Conservation (phyloP, 164 flowering plant species). For the Dillenia suffruticosa region DNA sequence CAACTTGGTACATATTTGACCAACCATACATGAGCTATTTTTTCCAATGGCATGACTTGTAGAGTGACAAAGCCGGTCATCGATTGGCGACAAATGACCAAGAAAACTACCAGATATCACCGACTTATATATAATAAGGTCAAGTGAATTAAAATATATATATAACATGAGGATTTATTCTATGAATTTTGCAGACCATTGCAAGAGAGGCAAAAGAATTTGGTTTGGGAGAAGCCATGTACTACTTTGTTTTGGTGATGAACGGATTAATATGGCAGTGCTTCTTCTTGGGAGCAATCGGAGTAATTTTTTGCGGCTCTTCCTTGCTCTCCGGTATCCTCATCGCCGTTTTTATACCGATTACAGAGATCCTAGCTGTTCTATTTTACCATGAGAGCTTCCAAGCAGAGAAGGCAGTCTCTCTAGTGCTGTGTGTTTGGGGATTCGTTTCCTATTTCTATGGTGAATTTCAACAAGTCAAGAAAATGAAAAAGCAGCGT, state of each 20-base stretch:
- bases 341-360: slow-evolving; percentile 38
- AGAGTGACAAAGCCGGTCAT: too few relatives aligned
- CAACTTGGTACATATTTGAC: too few relatives aligned
- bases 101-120: too few relatives aligned
- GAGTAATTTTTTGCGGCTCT: slow-evolving; percentile 46
- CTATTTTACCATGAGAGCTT: slow-evolving; percentile 43
- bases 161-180: too few relatives aligned
- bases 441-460: slow-evolving; percentile 61
- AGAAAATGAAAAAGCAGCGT: slow-evolving; percentile 10
- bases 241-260: slow-evolving; percentile 35
- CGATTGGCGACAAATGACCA: too few relatives aligned
- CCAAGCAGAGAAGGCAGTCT: slow-evolving; percentile 45
- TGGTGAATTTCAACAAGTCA: slow-evolving; percentile 36
- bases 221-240: slow-evolving; percentile 38
- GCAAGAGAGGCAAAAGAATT: slow-evolving; percentile 45
- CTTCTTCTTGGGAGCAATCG: slow-evolving; percentile 47
- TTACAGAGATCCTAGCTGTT: slow-evolving; percentile 45
- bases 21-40: too few relatives aligned
- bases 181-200: slow-evolving; percentile 31
- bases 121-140: too few relatives aligned
- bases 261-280: slow-evolving; percentile 42
- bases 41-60: too few relatives aligned
- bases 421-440: slow-evolving; percentile 59
- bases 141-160: too few relatives aligned
- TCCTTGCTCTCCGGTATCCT: slow-evolving; percentile 47